These are phyloP conservation scores for Asterochloris erici DNA, from an alignment of 139 green algal species.

Conservation along the genomic window DNA sequence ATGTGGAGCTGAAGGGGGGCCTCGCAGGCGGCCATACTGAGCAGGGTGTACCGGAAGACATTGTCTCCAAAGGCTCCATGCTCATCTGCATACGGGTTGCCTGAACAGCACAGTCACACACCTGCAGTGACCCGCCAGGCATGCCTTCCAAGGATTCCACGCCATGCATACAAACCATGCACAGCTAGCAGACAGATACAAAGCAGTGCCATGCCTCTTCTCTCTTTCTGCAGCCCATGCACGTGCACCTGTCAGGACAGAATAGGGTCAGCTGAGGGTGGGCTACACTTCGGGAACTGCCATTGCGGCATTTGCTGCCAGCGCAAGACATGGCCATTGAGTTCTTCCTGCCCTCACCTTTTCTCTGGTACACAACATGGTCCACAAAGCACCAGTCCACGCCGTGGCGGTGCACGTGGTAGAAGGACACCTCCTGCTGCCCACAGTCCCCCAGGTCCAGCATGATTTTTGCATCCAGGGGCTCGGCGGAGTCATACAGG, in stretches of 20 bases:
- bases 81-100: constrained; percentile 50
- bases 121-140: too few relatives aligned
- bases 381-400: constrained; percentile 93
- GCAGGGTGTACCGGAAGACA: constrained; percentile 72
- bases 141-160: too few relatives aligned
- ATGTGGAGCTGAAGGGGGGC: constrained; percentile 61
- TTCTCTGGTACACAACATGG: constrained; percentile 65
- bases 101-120: constrained; percentile 14
- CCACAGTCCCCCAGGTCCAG: constrained; percentile 52
- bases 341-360: background rate
- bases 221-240: too few relatives aligned
- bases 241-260: too few relatives aligned
- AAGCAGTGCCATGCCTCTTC: too few relatives aligned
- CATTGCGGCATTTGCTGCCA: too few relatives aligned
- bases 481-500: constrained; percentile 32
- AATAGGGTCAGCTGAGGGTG: too few relatives aligned
- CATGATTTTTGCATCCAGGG: constrained; percentile 30
- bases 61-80: constrained; percentile 70
- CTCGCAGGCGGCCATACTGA: constrained; percentile 77
- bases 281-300: too few relatives aligned
- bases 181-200: too few relatives aligned
- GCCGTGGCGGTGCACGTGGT: constrained; percentile 52
- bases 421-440: constrained; percentile 60
- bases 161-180: too few relatives aligned
- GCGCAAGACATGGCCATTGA: too few relatives aligned